Conservation (phyloP, 1,139 yeast genomes). For the Taphrina pruni region DNA sequence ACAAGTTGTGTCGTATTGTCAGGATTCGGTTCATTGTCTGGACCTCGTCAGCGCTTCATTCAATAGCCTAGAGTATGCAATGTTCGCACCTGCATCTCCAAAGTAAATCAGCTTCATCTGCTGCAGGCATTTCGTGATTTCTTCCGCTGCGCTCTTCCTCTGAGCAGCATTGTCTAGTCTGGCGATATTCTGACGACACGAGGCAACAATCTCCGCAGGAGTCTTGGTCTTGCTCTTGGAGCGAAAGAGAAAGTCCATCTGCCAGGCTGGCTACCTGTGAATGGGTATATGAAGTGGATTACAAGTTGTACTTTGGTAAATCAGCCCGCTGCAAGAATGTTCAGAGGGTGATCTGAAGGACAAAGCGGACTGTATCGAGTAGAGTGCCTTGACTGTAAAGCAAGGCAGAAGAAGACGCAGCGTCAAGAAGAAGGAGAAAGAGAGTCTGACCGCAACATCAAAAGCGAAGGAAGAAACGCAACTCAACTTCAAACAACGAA, state of each 20-base stretch:
- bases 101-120: conserved; percentile 72
- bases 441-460: too few species aligned
- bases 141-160: conserved; percentile 63
- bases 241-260: conserved; percentile 39
- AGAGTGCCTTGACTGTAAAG: too few species aligned
- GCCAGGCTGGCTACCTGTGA: not conserved
- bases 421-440: too few species aligned
- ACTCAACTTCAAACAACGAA: not conserved
- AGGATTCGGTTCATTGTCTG: conserved; percentile 45
- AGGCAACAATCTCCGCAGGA: conserved; percentile 29
- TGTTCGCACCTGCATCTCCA: conserved; percentile 65
- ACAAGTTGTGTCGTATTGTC: conserved; percentile 73
- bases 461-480: not conserved
- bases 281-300: too few species aligned
- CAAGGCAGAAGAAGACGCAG: too few species aligned
- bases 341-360: too few species aligned
- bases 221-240: conserved; percentile 26
- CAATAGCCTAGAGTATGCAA: not conserved
- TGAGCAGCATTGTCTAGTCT: conserved; percentile 29
- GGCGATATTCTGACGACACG: conserved; percentile 20
- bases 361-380: too few species aligned
- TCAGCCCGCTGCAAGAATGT: too few species aligned
- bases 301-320: too few species aligned
- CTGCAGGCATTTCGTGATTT: conserved; percentile 68
- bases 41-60: not conserved